These are phyloP conservation scores for Sequoia sempervirens DNA, from an alignment of 75 land plant species.

Conservation along the genomic window DNA sequence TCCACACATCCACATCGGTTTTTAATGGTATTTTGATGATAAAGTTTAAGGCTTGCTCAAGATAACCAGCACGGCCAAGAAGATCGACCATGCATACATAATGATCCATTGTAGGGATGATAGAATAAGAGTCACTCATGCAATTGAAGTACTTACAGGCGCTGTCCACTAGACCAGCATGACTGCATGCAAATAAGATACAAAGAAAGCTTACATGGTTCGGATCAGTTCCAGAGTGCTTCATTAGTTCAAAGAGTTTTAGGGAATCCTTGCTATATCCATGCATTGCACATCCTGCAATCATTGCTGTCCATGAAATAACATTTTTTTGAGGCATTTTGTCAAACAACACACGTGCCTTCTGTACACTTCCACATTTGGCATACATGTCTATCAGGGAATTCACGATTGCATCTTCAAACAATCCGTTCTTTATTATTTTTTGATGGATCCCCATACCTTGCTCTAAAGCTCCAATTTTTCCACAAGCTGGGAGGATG, in stretches of 20 bases:
- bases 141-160: background rate
- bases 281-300: slow-evolving; percentile 22
- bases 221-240: slow-evolving; percentile 19
- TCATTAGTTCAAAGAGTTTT: slow-evolving; percentile 16
- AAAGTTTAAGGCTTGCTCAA: slow-evolving; percentile 8
- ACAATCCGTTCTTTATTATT: slow-evolving; percentile 3
- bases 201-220: slow-evolving; percentile 19
- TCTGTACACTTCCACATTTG: slow-evolving; percentile 7
- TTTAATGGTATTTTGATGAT: slow-evolving; percentile 3
- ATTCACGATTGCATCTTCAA: background rate
- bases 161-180: slow-evolving; percentile 10
- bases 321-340: slow-evolving; percentile 1
- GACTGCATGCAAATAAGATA: slow-evolving; percentile 28
- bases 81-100: slow-evolving; percentile 15
- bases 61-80: slow-evolving; percentile 14
- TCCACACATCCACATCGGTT: slow-evolving; percentile 7
- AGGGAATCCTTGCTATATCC: slow-evolving; percentile 17
- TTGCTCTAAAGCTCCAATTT: slow-evolving; percentile 1
- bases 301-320: slow-evolving; percentile 17
- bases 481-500: slow-evolving; percentile 10
- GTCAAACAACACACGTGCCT: slow-evolving; percentile 7
- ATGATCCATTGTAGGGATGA: slow-evolving; percentile 8
- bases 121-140: slow-evolving; percentile 7
- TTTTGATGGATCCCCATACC: slow-evolving; percentile 12
- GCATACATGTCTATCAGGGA: slow-evolving; percentile 17